Conservation (phyloP, 257 asterid species). For the Agastache rugosa region DNA sequence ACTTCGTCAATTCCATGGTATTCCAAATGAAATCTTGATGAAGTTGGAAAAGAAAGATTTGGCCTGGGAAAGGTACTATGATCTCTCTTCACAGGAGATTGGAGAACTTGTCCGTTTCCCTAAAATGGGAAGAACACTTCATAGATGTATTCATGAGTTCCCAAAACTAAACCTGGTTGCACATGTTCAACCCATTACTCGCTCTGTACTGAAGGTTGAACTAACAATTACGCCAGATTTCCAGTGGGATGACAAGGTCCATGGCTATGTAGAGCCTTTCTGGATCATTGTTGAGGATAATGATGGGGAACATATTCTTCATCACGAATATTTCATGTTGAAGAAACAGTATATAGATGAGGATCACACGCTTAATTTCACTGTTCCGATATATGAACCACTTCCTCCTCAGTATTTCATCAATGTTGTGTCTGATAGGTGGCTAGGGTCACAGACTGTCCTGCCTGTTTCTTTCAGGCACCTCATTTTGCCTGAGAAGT, state of each 20-base stretch:
- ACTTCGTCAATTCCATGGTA: slow-evolving; percentile 67
- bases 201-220: slow-evolving; percentile 62
- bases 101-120: slow-evolving; percentile 61
- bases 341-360: slow-evolving; percentile 61
- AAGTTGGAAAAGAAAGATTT: slow-evolving; percentile 67
- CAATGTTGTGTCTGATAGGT: slow-evolving; percentile 58
- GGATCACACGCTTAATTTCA: slow-evolving; percentile 59
- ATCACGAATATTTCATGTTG: slow-evolving; percentile 61
- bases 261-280: slow-evolving; percentile 65
- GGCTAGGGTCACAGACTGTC: slow-evolving; percentile 61
- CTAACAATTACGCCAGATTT: slow-evolving; percentile 63
- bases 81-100: slow-evolving; percentile 64
- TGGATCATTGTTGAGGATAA: slow-evolving; percentile 70
- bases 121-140: slow-evolving; percentile 65
- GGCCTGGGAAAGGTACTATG: slow-evolving; percentile 71
- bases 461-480: slow-evolving; percentile 68
- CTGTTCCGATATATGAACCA: slow-evolving; percentile 65
- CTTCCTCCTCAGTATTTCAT: slow-evolving; percentile 62
- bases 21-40: slow-evolving; percentile 60
- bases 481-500: slow-evolving; percentile 65
- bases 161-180: slow-evolving; percentile 62
- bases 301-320: slow-evolving; percentile 62
- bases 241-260: slow-evolving; percentile 68
- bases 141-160: slow-evolving; percentile 58
- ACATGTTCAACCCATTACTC: slow-evolving; percentile 65